Conservation (phyloP, 352 stramenopile species). For the Phytopythium ostracodes region DNA sequence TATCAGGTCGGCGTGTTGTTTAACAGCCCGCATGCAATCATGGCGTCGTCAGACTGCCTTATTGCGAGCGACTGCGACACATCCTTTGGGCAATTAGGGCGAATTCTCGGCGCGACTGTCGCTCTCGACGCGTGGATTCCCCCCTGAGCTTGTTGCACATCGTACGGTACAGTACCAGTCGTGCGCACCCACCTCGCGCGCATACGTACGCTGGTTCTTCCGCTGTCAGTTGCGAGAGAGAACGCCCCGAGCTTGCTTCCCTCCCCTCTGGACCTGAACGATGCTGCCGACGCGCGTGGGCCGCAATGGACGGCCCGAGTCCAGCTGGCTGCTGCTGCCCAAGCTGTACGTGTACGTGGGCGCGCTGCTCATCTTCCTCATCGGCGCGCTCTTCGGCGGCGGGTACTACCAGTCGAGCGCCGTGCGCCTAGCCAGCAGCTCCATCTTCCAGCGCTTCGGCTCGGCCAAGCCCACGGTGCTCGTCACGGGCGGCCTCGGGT, state of each 20-base stretch:
- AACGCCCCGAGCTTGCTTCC: no score
- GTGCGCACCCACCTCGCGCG: no score
- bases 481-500: slow-evolving; percentile 58
- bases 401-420: slow-evolving; percentile 28
- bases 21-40: background rate
- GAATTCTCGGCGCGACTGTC: no score
- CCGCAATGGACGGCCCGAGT: slow-evolving; percentile 23
- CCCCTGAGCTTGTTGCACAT: no score
- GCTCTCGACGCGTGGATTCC: no score
- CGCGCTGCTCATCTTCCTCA: slow-evolving; percentile 34
- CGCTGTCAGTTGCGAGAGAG: background rate
- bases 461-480: slow-evolving; percentile 37
- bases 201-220: background rate
- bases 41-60: background rate
- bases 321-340: slow-evolving; percentile 44
- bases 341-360: slow-evolving; percentile 43
- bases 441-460: slow-evolving; percentile 15
- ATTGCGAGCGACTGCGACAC: background rate
- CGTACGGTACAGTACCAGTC: no score
- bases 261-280: background rate
- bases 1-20: background rate
- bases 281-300: slow-evolving; percentile 36
- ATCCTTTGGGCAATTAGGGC: background rate
- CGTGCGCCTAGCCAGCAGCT: slow-evolving; percentile 1
- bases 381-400: slow-evolving; percentile 41